These are phyloP conservation scores for Zygosaccharomyces lentus DNA, from an alignment of 805 yeast species.

Conservation along the genomic window DNA sequence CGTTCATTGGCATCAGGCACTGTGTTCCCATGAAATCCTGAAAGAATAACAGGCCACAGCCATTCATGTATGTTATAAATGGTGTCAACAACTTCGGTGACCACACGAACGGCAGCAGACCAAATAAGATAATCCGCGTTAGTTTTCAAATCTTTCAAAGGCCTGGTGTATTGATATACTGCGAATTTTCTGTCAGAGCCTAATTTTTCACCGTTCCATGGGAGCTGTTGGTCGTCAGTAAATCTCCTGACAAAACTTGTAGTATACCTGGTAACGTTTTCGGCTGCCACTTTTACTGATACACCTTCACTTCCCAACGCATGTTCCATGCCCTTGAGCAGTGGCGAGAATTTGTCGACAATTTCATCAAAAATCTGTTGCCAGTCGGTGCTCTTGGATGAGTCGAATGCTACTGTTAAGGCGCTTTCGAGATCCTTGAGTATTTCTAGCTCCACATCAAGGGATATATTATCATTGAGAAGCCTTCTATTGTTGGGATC, in stretches of 20 bases:
- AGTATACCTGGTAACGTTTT: constrained; percentile 40
- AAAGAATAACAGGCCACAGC: constrained; percentile 25
- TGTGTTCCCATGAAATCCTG: constrained; percentile 4
- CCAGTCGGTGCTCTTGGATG: constrained; percentile 50
- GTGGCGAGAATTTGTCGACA: constrained; percentile 51
- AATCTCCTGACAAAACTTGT: constrained; percentile 47
- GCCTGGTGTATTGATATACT: constrained; percentile 46
- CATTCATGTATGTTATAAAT: constrained; percentile 38
- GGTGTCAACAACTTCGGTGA: constrained; percentile 35
- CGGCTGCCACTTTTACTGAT: constrained; percentile 16
- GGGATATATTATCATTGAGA: constrained; percentile 36
- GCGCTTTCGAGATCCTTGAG: constrained; percentile 34
- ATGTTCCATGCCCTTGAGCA: constrained; percentile 40
- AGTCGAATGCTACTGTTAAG: constrained; percentile 35
- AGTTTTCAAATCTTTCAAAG: constrained; percentile 38
- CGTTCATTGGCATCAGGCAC: constrained; percentile 17
- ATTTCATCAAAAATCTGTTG: constrained; percentile 46
- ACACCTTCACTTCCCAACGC: constrained; percentile 29
- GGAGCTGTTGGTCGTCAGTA: constrained; percentile 20
- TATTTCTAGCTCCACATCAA: constrained; percentile 35
- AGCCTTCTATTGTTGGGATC: constrained; percentile 45
- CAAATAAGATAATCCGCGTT: constrained; percentile 46
- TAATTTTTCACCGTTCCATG: constrained; percentile 18
- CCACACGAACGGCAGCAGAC: constrained; percentile 44
- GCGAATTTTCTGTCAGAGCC: constrained; percentile 36